A percentile compares a stretch with the other conserved stretches of the same genome.
phyloP scores from a whole-genome alignment of 2,329 filamentous ascomycete species.

The Apiospora saccharicola region DNA sequence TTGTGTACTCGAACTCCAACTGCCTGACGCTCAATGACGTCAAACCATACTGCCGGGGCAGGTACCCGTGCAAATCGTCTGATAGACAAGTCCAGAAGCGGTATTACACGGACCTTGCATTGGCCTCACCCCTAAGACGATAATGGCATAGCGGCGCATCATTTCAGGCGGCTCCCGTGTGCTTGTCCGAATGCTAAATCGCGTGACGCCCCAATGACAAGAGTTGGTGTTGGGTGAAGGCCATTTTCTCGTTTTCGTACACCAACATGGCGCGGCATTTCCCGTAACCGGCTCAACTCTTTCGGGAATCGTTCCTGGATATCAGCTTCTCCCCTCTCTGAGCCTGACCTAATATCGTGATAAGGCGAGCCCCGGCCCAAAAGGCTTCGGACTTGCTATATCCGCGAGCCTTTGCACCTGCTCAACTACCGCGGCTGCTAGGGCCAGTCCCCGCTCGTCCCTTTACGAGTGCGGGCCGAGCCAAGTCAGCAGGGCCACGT shows the following conservation, averaged over 20 bases:
- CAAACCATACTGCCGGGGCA: background rate
- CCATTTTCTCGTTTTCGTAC: background rate
- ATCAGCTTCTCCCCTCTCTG: too few species aligned
- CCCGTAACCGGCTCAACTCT: background rate
- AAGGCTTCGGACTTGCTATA: too few species aligned
- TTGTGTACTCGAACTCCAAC: too few species aligned
- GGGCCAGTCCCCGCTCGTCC: background rate
- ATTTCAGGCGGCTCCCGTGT: background rate
- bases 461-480: background rate
- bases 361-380: background rate
- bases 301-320: background rate
- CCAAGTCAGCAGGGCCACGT: background rate
- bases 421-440: background rate
- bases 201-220: background rate
- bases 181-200: background rate
- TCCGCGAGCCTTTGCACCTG: too few species aligned
- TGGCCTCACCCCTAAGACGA: background rate
- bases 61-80: background rate
- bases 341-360: background rate
- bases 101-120: slow-evolving; percentile 3
- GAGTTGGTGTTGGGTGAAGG: background rate
- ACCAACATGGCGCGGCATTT: background rate
- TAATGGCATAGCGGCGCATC: background rate
- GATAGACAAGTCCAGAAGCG: background rate
- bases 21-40: background rate